Evolutionary conservation across 352 stramenopile species (phyloP).

Genomic region (Phytophthora sansomeana): DNA sequence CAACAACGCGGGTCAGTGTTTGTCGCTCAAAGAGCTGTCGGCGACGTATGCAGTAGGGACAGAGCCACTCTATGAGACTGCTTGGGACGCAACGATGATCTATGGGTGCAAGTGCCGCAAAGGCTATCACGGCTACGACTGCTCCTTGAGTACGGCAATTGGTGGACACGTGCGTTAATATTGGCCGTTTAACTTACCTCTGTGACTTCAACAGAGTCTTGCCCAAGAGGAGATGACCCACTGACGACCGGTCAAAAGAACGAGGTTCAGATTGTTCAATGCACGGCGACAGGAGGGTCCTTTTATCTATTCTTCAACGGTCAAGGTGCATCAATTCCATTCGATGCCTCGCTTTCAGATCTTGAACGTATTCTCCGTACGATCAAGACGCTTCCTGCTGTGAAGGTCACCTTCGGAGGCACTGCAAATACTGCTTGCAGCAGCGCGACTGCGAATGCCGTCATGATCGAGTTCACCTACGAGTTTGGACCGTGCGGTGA

Average conservation of each 20-base stretch:
- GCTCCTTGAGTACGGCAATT: constrained; percentile 59
- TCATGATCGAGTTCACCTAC: constrained; percentile 71
- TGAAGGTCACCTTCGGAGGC: constrained; percentile 63
- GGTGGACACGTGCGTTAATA: background rate
- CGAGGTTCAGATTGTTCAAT: constrained; percentile 85
- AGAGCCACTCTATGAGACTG: constrained; percentile 57
- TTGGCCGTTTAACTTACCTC: background rate
- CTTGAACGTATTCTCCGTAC: constrained; percentile 62
- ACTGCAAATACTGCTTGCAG: constrained; percentile 51
- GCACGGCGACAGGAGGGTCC: constrained; percentile 70
- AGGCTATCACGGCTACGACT: constrained; percentile 86
- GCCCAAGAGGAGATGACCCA: constrained; percentile 89
- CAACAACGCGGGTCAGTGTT: constrained; percentile 55
- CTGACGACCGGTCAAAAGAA: constrained; percentile 86
- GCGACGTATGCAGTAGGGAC: constrained; percentile 47
- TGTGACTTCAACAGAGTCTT: constrained; percentile 53
- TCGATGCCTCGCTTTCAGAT: constrained; percentile 54
- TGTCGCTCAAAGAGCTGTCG: constrained; percentile 77
- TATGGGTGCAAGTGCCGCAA: constrained; percentile 90
- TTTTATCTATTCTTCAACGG: constrained; percentile 79
- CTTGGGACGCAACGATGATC: constrained; percentile 83
- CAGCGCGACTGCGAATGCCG: constrained; percentile 46
- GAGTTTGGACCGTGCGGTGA: constrained; percentile 63
- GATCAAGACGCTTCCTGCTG: constrained; percentile 37
- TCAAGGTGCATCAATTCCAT: constrained; percentile 55